Conservation (phyloP, 176 grass and related monocot genomes). For the Echinochloa phyllopogon region DNA sequence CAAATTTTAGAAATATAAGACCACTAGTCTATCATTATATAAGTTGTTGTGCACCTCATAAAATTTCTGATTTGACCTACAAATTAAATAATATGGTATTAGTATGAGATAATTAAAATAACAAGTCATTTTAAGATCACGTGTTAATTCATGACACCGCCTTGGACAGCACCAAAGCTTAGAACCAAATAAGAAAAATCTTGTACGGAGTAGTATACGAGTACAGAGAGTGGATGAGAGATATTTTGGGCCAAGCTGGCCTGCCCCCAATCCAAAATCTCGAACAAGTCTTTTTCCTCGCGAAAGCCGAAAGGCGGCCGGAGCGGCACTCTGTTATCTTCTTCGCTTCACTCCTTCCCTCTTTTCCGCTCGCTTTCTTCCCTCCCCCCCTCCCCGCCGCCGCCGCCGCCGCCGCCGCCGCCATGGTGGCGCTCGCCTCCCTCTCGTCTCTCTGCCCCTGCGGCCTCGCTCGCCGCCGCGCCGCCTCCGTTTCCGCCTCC, state of each 20-base stretch:
- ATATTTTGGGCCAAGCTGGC: slow-evolving; percentile 39
- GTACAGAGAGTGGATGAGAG: not conserved
- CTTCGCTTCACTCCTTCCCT: not conserved
- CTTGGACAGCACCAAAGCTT: too few relatives aligned
- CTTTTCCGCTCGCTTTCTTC: not conserved
- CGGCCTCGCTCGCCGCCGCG: slow-evolving; percentile 41
- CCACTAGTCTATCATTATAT: too few relatives aligned
- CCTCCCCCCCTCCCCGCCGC: not conserved
- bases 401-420: slow-evolving; percentile 27
- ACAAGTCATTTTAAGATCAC: too few relatives aligned
- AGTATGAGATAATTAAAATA: too few relatives aligned
- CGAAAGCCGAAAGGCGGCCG: not conserved
- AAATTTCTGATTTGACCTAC: too few relatives aligned
- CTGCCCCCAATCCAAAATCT: slow-evolving; percentile 26
- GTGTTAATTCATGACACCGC: too few relatives aligned
- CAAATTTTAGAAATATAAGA: too few relatives aligned
- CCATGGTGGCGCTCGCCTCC: slow-evolving; percentile 59
- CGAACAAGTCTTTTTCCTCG: not conserved
- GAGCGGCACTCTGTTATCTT: slow-evolving; percentile 22
- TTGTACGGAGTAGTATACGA: not conserved
- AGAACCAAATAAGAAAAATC: not conserved
- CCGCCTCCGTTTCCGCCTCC: not conserved
- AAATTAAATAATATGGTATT: too few relatives aligned
- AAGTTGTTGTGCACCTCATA: too few relatives aligned
- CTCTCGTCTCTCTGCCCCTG: slow-evolving; percentile 52